phyloP scores from a whole-genome alignment of 2,329 filamentous ascomycete species.

The Magnaporthales sp. region DNA sequence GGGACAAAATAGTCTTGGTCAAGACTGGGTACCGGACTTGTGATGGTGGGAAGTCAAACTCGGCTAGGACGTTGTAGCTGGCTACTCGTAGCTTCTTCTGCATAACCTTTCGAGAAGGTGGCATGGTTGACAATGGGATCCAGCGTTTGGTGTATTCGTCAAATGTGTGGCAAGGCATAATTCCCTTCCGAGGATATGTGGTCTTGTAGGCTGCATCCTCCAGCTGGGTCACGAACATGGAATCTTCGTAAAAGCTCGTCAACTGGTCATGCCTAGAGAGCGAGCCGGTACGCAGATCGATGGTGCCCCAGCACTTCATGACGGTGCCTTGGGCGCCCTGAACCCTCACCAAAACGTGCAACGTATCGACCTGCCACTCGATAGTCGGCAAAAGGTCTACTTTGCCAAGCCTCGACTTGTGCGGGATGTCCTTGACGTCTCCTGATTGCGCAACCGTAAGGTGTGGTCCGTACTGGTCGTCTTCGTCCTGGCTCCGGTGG shows the following conservation, averaged over 20 bases:
- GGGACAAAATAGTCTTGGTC: conserved; percentile 32
- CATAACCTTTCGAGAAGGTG: not conserved
- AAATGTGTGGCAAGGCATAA: conserved; percentile 7
- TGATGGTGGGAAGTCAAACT: conserved; percentile 37
- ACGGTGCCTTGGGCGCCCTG: conserved; percentile 22
- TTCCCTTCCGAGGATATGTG: not conserved
- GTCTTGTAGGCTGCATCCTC: not conserved
- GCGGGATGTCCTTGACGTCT: conserved; percentile 31
- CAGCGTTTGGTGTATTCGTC: conserved; percentile 13
- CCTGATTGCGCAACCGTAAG: conserved; percentile 53
- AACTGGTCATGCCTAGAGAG: conserved; percentile 15
- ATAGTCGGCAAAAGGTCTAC: conserved; percentile 36
- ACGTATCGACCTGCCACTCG: conserved; percentile 36
- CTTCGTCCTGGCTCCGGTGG: conserved; percentile 8
- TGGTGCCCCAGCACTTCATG: conserved; percentile 50
- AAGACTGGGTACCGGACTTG: conserved; percentile 31
- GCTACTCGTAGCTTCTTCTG: conserved; percentile 24
- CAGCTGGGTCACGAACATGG: not conserved
- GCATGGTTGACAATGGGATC: conserved; percentile 4
- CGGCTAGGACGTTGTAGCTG: conserved; percentile 45
- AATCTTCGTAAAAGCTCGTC: conserved; percentile 13
- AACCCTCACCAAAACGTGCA: conserved; percentile 46
- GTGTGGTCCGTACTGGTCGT: conserved; percentile 33
- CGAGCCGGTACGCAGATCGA: conserved; percentile 24
- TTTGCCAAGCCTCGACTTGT: conserved; percentile 44